A percentile compares a stretch with the other conserved stretches of the same genome.
These are phyloP conservation scores for Adansonia gregorii DNA, from an alignment of 441 rosid genomes.

Conservation along the genomic window DNA sequence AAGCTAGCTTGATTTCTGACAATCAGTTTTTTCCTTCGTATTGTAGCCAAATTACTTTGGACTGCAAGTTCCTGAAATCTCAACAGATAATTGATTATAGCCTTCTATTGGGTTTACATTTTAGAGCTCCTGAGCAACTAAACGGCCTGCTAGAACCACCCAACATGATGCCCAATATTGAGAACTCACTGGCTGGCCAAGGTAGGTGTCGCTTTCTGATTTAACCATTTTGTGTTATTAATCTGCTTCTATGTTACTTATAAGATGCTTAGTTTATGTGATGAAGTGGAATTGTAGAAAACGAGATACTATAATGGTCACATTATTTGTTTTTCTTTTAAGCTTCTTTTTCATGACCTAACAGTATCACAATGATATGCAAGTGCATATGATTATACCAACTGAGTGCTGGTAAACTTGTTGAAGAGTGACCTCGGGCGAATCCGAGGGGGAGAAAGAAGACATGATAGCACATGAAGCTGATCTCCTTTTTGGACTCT, in stretches of 20 bases:
- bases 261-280: not conserved
- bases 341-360: not conserved
- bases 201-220: constrained; percentile 48
- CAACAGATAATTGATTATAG: constrained; percentile 93
- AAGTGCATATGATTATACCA: not conserved
- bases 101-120: constrained; percentile 92
- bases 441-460: not conserved
- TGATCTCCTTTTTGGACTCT: not conserved
- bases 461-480: not conserved
- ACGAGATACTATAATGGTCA: not conserved
- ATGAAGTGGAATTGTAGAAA: constrained; percentile 2
- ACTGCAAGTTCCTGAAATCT: constrained; percentile 84
- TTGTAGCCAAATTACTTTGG: constrained; percentile 80
- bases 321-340: not conserved
- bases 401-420: not conserved
- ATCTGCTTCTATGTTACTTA: not conserved
- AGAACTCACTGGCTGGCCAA: constrained; percentile 49
- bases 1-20: constrained; percentile 26
- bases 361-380: not conserved
- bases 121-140: constrained; percentile 89
- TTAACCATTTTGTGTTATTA: constrained; percentile 7
- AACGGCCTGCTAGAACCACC: constrained; percentile 61
- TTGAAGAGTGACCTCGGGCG: not conserved
- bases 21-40: constrained; percentile 15
- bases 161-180: constrained; percentile 44